These are phyloP conservation scores for Leccinum subtestaceum DNA, from an alignment of 768 basidiomycete species.

Conservation along the genomic window DNA sequence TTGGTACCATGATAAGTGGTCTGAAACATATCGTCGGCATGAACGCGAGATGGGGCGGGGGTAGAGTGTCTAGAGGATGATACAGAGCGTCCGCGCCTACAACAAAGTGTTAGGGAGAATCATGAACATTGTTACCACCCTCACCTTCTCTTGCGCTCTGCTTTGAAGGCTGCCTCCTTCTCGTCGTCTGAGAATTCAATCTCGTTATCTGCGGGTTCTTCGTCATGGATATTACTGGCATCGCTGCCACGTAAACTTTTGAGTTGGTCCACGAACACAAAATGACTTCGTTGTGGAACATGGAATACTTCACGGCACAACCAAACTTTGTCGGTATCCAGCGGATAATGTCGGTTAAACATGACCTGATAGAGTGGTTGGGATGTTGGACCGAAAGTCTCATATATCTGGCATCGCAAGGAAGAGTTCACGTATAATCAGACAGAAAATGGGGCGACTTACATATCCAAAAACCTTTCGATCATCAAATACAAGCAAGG, in stretches of 20 bases:
- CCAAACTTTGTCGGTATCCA: conserved; percentile 54
- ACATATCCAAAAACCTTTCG: conserved; percentile 89
- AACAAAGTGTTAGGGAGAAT: conserved; percentile 2
- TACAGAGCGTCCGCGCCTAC: conserved; percentile 53
- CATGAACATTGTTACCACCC: conserved; percentile 18
- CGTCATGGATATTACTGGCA: conserved; percentile 92
- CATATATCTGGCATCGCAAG: conserved; percentile 61
- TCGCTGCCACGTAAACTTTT: conserved; percentile 80
- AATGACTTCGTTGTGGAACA: conserved; percentile 73
- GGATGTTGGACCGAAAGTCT: conserved; percentile 92
- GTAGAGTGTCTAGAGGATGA: conserved; percentile 55
- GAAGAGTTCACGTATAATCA: conserved; percentile 14
- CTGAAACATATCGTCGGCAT: conserved; percentile 54
- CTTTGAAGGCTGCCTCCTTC: conserved; percentile 72
- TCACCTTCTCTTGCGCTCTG: conserved; percentile 57
- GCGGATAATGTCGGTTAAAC: conserved; percentile 64
- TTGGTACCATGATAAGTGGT: conserved; percentile 46
- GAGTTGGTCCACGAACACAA: conserved; percentile 78
- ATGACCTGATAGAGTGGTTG: conserved; percentile 89
- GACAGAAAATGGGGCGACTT: conserved; percentile 33
- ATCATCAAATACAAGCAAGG: conserved; percentile 87
- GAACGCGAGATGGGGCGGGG: conserved; percentile 50
- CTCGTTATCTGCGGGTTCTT: conserved; percentile 88
- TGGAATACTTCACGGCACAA: conserved; percentile 74
- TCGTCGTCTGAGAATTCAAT: conserved; percentile 96